phyloP scores from a whole-genome alignment of 1,139 yeast species.

The Meyerozyma carpophila region DNA sequence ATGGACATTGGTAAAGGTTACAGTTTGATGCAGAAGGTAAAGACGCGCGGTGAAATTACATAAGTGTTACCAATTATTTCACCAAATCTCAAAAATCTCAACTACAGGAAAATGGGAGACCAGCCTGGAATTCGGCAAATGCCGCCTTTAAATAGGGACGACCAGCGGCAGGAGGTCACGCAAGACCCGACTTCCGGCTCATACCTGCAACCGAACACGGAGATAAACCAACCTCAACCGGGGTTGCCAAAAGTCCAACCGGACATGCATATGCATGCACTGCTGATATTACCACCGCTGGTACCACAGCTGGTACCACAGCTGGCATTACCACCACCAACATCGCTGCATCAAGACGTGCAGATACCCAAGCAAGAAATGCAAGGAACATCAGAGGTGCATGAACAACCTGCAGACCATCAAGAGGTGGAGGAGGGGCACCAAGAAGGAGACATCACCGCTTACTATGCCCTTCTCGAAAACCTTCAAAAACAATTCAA shows the following conservation, averaged over 20 bases:
- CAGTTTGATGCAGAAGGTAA: background rate
- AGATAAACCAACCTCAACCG: background rate
- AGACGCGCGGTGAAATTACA: background rate
- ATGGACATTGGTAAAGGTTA: conserved; percentile 65
- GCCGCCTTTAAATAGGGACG: background rate
- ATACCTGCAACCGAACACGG: background rate
- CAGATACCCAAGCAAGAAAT: background rate
- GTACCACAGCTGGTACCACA: too few relatives aligned
- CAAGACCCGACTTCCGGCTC: background rate
- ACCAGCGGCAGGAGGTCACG: background rate
- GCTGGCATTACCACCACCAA: too few relatives aligned
- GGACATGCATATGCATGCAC: too few relatives aligned
- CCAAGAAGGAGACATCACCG: background rate
- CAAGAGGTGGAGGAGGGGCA: background rate
- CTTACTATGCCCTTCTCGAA: conserved; percentile 17
- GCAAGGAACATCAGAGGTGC: background rate
- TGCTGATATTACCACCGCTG: too few relatives aligned
- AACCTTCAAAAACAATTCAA: conserved; percentile 23
- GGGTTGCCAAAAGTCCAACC: too few relatives aligned
- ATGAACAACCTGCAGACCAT: background rate
- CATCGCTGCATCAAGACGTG: background rate
- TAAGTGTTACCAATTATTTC: background rate
- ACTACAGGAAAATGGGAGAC: background rate
- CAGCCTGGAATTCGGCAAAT: background rate
- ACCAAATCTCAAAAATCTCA: background rate